phyloP scores from a whole-genome alignment of 768 basidiomycete species.

The Serendipita sp. region DNA sequence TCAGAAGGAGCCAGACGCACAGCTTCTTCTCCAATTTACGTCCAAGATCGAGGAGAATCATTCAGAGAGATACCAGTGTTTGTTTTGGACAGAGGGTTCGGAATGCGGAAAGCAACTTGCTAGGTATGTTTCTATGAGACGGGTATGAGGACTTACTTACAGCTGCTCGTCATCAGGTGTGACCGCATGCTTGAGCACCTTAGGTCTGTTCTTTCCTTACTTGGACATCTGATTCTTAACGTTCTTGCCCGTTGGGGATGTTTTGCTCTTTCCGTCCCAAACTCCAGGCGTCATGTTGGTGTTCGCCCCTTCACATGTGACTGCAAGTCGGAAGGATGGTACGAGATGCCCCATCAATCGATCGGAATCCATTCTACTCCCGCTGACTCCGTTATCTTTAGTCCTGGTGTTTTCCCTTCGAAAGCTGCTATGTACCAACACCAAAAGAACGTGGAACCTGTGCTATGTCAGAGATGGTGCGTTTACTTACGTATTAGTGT shows the following conservation, averaged over 20 bases:
- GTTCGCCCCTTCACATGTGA: conserved; percentile 1
- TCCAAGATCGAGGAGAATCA: background rate
- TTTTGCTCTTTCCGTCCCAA: background rate
- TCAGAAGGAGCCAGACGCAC: conserved; percentile 1
- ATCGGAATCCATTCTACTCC: background rate
- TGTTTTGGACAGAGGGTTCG: background rate
- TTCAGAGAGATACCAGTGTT: background rate
- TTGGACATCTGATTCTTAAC: background rate
- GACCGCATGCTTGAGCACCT: conserved; percentile 5
- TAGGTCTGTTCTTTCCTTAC: background rate
- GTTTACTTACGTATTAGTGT: background rate
- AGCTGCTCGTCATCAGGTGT: background rate
- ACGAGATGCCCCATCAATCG: background rate
- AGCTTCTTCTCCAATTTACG: background rate
- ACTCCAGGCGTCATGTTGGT: conserved; percentile 2
- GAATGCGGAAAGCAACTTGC: background rate
- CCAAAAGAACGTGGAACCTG: conserved; percentile 4
- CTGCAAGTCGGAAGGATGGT: conserved; percentile 4
- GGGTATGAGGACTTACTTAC: background rate
- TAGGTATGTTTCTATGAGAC: background rate
- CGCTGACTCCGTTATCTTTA: background rate
- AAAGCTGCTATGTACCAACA: conserved; percentile 6
- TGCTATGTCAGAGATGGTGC: conserved; percentile 1
- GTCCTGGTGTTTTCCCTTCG: conserved; percentile 4
- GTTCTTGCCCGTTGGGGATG: background rate